Percentiles rank a stretch among this genome's conserved stretches.
Conservation (phyloP, 805 yeast genomes). For the Candida vaughaniae region DNA sequence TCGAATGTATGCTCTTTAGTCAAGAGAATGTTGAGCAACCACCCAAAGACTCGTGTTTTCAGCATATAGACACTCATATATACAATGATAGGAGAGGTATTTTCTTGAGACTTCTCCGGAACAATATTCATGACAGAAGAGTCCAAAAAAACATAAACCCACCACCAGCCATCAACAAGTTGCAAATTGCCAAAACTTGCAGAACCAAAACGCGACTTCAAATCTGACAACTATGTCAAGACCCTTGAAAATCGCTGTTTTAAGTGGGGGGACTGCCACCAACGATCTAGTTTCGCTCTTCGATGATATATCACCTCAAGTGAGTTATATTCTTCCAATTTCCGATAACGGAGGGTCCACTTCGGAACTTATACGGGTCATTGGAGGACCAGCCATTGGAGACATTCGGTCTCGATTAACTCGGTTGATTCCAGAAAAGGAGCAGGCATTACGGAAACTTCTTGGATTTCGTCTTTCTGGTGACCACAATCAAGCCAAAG, state of each 20-base stretch:
- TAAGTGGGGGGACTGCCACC: constrained; percentile 90
- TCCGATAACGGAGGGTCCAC: constrained; percentile 96
- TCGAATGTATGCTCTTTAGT: no score
- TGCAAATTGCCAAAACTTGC: no score
- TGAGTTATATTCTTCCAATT: constrained; percentile 75
- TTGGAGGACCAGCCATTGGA: constrained; percentile 96
- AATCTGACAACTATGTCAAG: neutral
- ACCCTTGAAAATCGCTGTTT: constrained; percentile 27
- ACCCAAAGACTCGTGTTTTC: no score
- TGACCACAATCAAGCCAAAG: constrained; percentile 51
- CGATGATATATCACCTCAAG: constrained; percentile 15
- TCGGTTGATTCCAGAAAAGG: constrained; percentile 60
- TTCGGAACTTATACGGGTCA: constrained; percentile 76
- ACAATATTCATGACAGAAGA: no score
- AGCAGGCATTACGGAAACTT: constrained; percentile 30
- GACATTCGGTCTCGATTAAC: constrained; percentile 83
- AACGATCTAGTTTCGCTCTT: constrained; percentile 58
- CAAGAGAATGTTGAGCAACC: no score
- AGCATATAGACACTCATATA: no score
- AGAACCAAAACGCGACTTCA: no score
- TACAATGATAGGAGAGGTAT: no score
- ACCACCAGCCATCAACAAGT: neutral
- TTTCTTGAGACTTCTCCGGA: no score
- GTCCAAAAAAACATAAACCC: no score
- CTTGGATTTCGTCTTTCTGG: constrained; percentile 50